phyloP scores from a whole-genome alignment of 106 monocot species.

The Posidonia australis region DNA sequence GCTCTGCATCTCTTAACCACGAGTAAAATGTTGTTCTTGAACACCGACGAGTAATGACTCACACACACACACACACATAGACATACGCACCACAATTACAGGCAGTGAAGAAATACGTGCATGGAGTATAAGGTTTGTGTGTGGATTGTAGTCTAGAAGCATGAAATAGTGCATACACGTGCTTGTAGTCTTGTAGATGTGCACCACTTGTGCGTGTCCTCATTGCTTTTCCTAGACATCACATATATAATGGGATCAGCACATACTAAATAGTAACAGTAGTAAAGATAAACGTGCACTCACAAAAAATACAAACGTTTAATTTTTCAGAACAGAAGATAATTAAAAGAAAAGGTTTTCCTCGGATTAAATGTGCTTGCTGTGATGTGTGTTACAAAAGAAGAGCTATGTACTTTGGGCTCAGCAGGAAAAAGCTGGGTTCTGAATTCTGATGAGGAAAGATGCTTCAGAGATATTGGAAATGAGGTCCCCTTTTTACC shows the following conservation, averaged over 20 bases:
- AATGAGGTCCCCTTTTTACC: conserved; percentile 3
- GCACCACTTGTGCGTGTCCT: conserved; percentile 2
- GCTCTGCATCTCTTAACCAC: no score
- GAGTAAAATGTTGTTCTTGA: not conserved
- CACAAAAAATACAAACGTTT: not conserved
- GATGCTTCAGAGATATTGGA: conserved; percentile 2
- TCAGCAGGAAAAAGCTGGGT: conserved; percentile 6
- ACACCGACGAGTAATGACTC: no score
- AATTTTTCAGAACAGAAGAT: not conserved
- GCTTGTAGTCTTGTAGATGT: not conserved
- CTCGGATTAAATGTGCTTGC: not conserved
- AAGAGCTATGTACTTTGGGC: not conserved
- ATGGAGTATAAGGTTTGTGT: no score
- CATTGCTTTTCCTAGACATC: not conserved
- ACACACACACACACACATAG: no score
- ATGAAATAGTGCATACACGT: not conserved
- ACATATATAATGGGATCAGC: no score
- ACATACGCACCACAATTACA: no score
- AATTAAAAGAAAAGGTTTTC: not conserved
- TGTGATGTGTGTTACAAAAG: conserved; percentile 2
- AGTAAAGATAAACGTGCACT: not conserved
- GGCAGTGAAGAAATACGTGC: no score
- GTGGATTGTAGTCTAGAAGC: not conserved
- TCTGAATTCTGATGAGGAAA: not conserved
- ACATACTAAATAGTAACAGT: not conserved